These are phyloP conservation scores for Eruca vesicaria DNA, from an alignment of 441 rosid species.

Conservation along the genomic window DNA sequence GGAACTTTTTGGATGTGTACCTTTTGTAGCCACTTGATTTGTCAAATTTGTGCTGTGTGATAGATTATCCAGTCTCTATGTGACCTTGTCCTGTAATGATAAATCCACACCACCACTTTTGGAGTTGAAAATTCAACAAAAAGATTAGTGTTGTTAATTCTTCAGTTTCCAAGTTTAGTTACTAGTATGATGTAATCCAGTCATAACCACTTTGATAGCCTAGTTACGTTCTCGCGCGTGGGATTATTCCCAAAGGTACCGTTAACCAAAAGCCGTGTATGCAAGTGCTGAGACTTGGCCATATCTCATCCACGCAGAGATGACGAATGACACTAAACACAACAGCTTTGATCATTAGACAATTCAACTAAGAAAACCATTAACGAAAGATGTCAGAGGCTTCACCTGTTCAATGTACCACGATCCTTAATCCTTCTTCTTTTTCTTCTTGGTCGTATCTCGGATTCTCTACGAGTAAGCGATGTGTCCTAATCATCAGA, in stretches of 20 bases:
- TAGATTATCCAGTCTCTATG: constrained; percentile 15
- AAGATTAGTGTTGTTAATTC: not conserved
- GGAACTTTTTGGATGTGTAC: constrained; percentile 27
- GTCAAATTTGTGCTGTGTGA: constrained; percentile 15
- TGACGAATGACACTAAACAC: constrained; percentile 8
- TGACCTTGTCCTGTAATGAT: constrained; percentile 20
- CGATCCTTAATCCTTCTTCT: constrained; percentile 52
- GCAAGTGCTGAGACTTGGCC: constrained; percentile 50
- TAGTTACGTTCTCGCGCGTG: constrained; percentile 9
- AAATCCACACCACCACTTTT: constrained; percentile 31
- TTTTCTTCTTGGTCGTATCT: constrained; percentile 36
- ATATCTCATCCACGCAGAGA: constrained; percentile 53
- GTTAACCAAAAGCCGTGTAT: constrained; percentile 5
- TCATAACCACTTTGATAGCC: not conserved
- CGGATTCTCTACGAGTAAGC: constrained; percentile 45
- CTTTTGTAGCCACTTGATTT: constrained; percentile 35
- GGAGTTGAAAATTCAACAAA: not conserved
- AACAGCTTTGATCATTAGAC: not conserved
- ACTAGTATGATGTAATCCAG: too few species aligned
- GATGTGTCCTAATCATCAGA: constrained; percentile 49
- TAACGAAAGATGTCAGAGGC: constrained; percentile 55
- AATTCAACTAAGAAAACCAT: not conserved
- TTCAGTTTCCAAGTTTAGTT: not conserved
- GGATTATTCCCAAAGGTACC: not conserved
- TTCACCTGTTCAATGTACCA: constrained; percentile 60